Evolutionary conservation across 2,329 filamentous ascomycete genomes (phyloP), one percentile per base, ranked within the genome.

Genomic region (Penicillium psychrosexuale): DNA sequence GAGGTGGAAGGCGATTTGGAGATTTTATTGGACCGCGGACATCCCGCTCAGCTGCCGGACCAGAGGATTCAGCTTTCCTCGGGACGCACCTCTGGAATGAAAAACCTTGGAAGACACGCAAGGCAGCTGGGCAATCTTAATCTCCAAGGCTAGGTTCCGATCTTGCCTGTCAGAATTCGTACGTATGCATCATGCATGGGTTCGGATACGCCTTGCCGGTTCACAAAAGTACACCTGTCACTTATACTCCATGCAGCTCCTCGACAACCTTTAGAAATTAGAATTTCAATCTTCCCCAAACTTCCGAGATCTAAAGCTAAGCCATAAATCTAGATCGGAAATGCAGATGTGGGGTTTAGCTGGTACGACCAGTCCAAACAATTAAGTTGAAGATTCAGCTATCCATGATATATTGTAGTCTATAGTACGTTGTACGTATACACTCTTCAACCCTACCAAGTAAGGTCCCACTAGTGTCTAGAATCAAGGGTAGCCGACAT

Each of bases 1-100:
- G 17, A 53, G 17, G 11, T 31, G 24, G 9, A n/a, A 8, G 31
- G 15, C 28, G 17, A 28, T 19, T 33, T 8, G 15, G 2, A 7
- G 8, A 11, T 17, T 17, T 58, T 30, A 65, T 64, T 65, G 61
- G 62, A 33, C n/a, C 62, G 62, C 61, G 62, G 61, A 63, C 46
- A 33, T 45, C 38, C 40, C 28, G 42, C 38, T 47, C 51, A 55
- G 51, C 30, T 40, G 40, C 57, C 55, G 57, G 44, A 38, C 50
- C 24, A 34, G 34, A 49, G 27, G 30, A 11, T 38, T 44, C 24
- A 38, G 19, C 37, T 42, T n/a, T 38, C 31, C 19, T 45, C 44
- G 54, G 47, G 34, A 45, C 54, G 30, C 46, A 42, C 34, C 51
- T 56, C 53, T 39, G 30, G 17, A 28, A 33, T 47, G 15, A 33